Evolutionary conservation across 2,329 filamentous ascomycete genomes (phyloP).

Genomic region (Penicillium sp.): DNA sequence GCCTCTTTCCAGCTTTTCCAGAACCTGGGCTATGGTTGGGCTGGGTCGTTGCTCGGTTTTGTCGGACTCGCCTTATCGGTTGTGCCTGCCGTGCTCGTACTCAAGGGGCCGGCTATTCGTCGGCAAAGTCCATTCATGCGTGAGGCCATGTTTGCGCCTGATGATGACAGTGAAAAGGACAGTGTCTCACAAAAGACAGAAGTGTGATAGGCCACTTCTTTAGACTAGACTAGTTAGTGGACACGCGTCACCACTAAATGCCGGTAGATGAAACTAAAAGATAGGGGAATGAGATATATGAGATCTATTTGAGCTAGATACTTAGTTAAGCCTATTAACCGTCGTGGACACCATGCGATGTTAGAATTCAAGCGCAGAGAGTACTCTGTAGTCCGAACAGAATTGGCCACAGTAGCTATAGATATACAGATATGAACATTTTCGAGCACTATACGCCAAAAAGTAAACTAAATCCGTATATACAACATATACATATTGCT

Average conservation of each 20-base stretch:
- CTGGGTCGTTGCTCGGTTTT: constrained; percentile 44
- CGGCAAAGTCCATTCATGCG: constrained; percentile 32
- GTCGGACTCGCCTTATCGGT: constrained; percentile 40
- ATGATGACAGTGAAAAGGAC: constrained; percentile 3
- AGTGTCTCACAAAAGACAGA: neutral
- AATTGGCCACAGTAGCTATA: too few species aligned
- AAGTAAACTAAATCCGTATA: too few species aligned
- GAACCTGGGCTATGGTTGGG: constrained; percentile 45
- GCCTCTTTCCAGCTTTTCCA: constrained; percentile 42
- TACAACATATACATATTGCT: too few species aligned
- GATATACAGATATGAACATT: too few species aligned
- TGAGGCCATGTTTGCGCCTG: constrained; percentile 24
- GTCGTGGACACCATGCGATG: too few species aligned
- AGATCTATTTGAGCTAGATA: neutral
- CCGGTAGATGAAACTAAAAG: neutral
- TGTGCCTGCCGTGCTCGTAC: constrained; percentile 43
- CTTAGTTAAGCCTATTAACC: neutral
- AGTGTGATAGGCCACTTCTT: neutral
- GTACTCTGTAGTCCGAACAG: too few species aligned
- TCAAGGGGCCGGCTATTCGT: constrained; percentile 42
- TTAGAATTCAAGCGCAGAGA: too few species aligned
- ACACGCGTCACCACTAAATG: neutral
- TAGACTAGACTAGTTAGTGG: neutral
- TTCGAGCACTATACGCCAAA: too few species aligned
- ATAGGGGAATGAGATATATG: neutral